phyloP scores from a whole-genome alignment of 2,329 filamentous ascomycete species.

The Amauroascus verrucosus region DNA sequence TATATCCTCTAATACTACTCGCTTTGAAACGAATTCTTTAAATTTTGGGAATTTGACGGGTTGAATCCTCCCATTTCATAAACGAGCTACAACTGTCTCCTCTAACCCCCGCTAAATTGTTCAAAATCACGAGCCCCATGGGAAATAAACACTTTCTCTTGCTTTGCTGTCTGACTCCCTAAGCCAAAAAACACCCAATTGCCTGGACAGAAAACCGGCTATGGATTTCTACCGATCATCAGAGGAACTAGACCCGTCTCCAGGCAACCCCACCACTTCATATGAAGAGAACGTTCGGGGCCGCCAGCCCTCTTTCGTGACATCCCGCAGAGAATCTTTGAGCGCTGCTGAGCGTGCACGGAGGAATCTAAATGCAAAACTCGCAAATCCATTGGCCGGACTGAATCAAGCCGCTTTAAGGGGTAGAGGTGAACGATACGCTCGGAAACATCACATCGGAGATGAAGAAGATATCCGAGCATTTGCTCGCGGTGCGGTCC shows the following conservation, averaged over 20 bases:
- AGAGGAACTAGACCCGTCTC: slow-evolving; percentile 12
- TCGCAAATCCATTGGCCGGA: slow-evolving; percentile 45
- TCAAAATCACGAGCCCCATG: background rate
- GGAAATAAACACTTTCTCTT: background rate
- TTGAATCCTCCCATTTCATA: background rate
- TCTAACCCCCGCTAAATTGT: background rate
- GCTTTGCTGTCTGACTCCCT: background rate
- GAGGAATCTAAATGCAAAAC: slow-evolving; percentile 39
- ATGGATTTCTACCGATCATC: slow-evolving; percentile 15
- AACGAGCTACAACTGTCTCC: background rate
- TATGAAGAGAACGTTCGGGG: slow-evolving; percentile 8
- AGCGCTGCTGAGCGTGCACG: slow-evolving; percentile 33
- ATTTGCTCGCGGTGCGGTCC: slow-evolving; percentile 50
- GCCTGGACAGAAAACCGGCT: background rate
- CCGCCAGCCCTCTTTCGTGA: slow-evolving; percentile 13
- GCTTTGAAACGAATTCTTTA: background rate
- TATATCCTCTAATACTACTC: background rate
- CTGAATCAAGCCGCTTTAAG: slow-evolving; percentile 43
- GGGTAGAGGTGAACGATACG: slow-evolving; percentile 50
- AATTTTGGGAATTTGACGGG: background rate
- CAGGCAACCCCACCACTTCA: slow-evolving; percentile 4
- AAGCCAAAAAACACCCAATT: background rate
- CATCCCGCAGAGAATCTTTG: slow-evolving; percentile 13
- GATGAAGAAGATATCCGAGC: slow-evolving; percentile 48
- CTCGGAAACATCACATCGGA: slow-evolving; percentile 44